Evolutionary conservation across 1,284 basidiomycete species (phyloP).

Genomic region (Pseudozyma tsukubaensis): DNA sequence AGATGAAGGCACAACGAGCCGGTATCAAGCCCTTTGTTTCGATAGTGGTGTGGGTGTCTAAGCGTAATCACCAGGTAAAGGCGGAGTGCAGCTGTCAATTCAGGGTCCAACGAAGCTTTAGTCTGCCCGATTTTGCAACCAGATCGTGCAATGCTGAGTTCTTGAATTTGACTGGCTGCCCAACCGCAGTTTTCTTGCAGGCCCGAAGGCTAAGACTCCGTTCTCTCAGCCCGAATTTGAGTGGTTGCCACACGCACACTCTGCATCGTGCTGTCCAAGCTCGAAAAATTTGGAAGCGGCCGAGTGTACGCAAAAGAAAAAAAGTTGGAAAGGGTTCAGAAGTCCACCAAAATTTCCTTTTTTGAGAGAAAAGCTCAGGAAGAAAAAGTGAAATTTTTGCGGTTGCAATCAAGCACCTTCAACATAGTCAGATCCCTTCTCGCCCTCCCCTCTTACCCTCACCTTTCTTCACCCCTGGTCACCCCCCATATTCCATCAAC

Average conservation of each 20-base stretch:
- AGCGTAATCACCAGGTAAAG: neutral
- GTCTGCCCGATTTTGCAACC: too few relatives aligned
- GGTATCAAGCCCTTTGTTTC: neutral
- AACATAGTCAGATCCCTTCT: neutral
- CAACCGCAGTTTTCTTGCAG: constrained; percentile 15
- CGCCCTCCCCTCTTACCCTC: constrained; percentile 11
- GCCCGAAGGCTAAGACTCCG: constrained; percentile 4
- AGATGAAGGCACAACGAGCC: neutral
- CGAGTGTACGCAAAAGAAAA: constrained; percentile 22
- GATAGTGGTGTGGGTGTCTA: neutral
- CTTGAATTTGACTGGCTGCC: neutral
- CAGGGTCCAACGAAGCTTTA: constrained; percentile 9
- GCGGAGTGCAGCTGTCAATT: neutral
- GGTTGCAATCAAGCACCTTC: constrained; percentile 6
- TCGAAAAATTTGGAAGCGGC: constrained; percentile 8
- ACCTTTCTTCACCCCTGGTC: constrained; percentile 36
- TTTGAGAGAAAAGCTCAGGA: neutral
- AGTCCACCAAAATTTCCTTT: constrained; percentile 12
- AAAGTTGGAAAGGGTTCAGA: constrained; percentile 10
- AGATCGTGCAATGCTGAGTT: neutral
- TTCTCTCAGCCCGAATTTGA: neutral
- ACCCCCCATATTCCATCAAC: constrained; percentile 9
- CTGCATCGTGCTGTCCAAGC: neutral
- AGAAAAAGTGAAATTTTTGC: constrained; percentile 29
- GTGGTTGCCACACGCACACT: neutral